Evolutionary conservation across 1,284 basidiomycete species (phyloP).

Genomic region (Fistulina hepatica): DNA sequence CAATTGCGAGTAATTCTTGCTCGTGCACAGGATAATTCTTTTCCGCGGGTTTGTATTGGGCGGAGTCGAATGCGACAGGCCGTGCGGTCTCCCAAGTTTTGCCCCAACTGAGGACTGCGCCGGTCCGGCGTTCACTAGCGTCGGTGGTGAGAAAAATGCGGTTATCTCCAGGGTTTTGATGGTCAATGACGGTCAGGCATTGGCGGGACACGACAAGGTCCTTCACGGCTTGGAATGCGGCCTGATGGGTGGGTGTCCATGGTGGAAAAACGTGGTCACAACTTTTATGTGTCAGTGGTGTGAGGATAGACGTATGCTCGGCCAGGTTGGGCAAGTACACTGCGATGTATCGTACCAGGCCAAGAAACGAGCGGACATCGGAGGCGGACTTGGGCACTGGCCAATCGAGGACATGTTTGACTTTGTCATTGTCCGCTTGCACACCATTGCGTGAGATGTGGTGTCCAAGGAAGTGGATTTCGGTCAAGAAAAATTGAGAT

Average conservation of each 20-base stretch:
- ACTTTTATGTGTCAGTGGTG: constrained; percentile 19
- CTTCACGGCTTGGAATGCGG: constrained; percentile 23
- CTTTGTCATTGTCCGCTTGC: constrained; percentile 17
- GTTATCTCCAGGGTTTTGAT: constrained; percentile 18
- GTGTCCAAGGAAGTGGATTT: constrained; percentile 14
- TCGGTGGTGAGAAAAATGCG: constrained; percentile 25
- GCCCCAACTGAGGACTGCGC: constrained; percentile 20
- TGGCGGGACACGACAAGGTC: constrained; percentile 12
- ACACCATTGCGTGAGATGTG: constrained; percentile 18
- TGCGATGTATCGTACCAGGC: constrained; percentile 23
- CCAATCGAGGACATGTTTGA: constrained; percentile 20
- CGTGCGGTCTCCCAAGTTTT: constrained; percentile 18
- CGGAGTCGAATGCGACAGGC: constrained; percentile 23
- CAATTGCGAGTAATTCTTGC: constrained; percentile 26
- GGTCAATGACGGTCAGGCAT: constrained; percentile 19
- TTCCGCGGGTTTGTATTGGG: constrained; percentile 21
- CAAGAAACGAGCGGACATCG: constrained; percentile 22
- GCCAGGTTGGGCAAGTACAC: constrained; percentile 20
- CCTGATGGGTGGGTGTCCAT: constrained; percentile 17
- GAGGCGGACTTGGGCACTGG: constrained; percentile 14
- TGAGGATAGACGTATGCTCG: constrained; percentile 18
- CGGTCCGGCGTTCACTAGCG: constrained; percentile 21
- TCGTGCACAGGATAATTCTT: constrained; percentile 26
- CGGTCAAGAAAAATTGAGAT: constrained; percentile 14
- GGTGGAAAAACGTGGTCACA: constrained; percentile 14